These are phyloP conservation scores for Funneliformis geosporum DNA, from an alignment of 192 early-diverging fungal genomes.

Conservation along the genomic window DNA sequence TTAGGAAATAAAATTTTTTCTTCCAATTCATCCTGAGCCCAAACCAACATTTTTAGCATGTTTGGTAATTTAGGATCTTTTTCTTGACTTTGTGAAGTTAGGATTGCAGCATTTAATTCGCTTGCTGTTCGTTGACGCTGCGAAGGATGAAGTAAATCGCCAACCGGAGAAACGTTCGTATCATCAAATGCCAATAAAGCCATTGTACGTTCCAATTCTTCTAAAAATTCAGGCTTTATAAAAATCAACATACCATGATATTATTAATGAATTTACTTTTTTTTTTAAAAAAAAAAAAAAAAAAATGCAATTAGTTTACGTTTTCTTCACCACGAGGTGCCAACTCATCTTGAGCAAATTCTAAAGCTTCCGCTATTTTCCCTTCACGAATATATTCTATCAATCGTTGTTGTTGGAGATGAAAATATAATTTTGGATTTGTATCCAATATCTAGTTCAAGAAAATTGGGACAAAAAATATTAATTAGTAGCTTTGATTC, in stretches of 20 bases:
- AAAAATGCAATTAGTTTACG: constrained; percentile 43
- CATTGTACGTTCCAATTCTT: constrained; percentile 96
- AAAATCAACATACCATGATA: not conserved
- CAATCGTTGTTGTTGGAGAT: constrained; percentile 93
- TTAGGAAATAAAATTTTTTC: constrained; percentile 82
- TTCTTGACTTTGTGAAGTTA: constrained; percentile 88
- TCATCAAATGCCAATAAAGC: constrained; percentile 93
- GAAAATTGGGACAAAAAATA: constrained; percentile 24
- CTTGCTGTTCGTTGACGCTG: constrained; percentile 92
- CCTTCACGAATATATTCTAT: constrained; percentile 94
- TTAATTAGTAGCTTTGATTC: not conserved
- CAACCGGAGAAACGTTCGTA: constrained; percentile 69
- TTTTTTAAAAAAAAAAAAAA: not conserved
- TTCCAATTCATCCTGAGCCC: constrained; percentile 91
- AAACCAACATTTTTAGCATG: constrained; percentile 88
- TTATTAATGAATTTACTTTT: constrained; percentile 20
- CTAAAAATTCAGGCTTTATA: constrained; percentile 83
- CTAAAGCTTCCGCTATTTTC: constrained; percentile 77
- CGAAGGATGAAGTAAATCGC: constrained; percentile 81
- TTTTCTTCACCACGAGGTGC: constrained; percentile 98
- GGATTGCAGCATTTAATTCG: constrained; percentile 92
- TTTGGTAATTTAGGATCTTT: constrained; percentile 92
- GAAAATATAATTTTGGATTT: constrained; percentile 92
- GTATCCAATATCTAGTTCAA: constrained; percentile 82
- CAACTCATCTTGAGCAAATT: constrained; percentile 97